Evolutionary conservation across 331 rosid genomes (phyloP), one percentile per base, ranked within the genome.

Genomic region (Quercus tomentella): DNA sequence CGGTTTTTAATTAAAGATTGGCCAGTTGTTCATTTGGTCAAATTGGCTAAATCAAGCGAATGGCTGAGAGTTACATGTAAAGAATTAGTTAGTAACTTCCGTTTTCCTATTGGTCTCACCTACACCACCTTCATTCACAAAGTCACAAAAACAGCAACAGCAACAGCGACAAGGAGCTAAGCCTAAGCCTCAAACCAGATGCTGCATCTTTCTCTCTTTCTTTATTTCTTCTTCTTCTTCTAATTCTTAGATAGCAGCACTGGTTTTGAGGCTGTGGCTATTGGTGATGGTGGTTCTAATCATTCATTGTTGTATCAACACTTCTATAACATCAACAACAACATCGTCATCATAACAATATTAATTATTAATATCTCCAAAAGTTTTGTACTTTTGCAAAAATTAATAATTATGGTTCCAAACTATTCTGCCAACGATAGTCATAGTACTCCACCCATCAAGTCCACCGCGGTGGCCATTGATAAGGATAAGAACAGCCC

Each of bases 401-500:
- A 31, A 49, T 9, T 55, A 3, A 15, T 41, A 65, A 26, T 3
- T 65, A 93, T 93, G 94, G 66, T 90, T n/a, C 58, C 74, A 12
- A 85, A 83, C 22, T 79, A 58, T 56, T 67, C 80, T 31, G 67
- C 72, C 0, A 86, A 85, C 4, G 86, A 79, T 9, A 66, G 67
- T 35, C 84, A 79, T 9, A 70, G 63, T 43, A 55, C 80, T 28
- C 80, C 80, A 2, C 72, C 84, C 2, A 63, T 81, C 52, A 88
- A 90, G 78, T 76, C 87, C 73, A 91, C 92, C 2, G 84, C 87
- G 75, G 99, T 93, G 62, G 98, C 99, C 18, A 82, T 96, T 5
- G 97, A 96, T 78, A 90, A 81, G 84, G 94, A 89, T 85, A 96
- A 96, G 88, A 91, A 86, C 87, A 96, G 97, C 75, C 78, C 76